Percentiles rank a stretch among this genome's conserved stretches.
Evolutionary conservation across 352 stramenopile genomes (phyloP).

Genomic region (Phytophthora megakarya): DNA sequence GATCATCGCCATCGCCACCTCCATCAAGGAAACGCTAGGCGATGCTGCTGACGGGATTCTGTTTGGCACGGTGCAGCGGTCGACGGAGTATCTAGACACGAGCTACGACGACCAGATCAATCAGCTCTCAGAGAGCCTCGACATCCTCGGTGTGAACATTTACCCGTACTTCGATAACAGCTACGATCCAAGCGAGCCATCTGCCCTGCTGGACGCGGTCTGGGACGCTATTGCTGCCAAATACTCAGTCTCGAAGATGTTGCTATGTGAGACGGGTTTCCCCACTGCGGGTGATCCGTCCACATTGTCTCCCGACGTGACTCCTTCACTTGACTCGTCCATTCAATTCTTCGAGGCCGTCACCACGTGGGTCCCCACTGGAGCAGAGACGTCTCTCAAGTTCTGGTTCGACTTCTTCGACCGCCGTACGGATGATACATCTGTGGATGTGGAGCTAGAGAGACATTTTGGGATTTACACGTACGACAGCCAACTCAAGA

Average conservation of each 20-base stretch:
- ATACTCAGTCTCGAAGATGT: conserved; percentile 47
- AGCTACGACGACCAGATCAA: conserved; percentile 46
- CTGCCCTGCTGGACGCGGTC: conserved; percentile 44
- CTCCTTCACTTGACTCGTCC: conserved; percentile 42
- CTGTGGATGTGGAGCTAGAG: conserved; percentile 44
- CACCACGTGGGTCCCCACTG: conserved; percentile 25
- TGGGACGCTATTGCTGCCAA: conserved; percentile 56
- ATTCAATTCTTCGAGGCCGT: conserved; percentile 36
- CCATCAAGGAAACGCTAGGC: conserved; percentile 43
- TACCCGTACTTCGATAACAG: conserved; percentile 67
- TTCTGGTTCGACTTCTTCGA: conserved; percentile 75
- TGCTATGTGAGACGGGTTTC: conserved; percentile 66
- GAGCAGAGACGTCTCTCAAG: conserved; percentile 36
- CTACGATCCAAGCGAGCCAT: conserved; percentile 52
- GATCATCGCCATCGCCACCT: conserved; percentile 44
- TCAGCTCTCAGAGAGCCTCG: conserved; percentile 44
- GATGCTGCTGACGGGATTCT: conserved; percentile 45
- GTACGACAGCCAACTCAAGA: conserved; percentile 52
- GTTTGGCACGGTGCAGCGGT: conserved; percentile 66
- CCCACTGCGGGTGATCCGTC: conserved; percentile 45
- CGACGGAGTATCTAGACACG: conserved; percentile 61
- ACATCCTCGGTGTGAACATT: conserved; percentile 70
- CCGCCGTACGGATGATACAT: conserved; percentile 51
- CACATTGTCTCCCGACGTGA: conserved; percentile 39
- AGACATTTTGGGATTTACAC: conserved; percentile 65